Evolutionary conservation across 2,329 filamentous ascomycete species (phyloP).

Genomic region (Apiospora arundinis): DNA sequence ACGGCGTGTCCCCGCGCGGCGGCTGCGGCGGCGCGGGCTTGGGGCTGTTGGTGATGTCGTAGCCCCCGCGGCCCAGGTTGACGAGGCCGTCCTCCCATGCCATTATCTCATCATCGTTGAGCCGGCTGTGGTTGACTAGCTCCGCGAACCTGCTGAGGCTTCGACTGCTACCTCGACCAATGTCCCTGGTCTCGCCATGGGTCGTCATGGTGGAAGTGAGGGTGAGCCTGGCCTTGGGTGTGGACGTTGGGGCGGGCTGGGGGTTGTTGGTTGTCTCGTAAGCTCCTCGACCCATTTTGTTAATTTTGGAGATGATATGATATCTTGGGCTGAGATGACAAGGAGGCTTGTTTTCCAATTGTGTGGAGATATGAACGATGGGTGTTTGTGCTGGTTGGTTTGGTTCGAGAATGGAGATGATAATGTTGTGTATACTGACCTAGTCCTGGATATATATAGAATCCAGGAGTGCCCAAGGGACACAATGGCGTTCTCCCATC

Average conservation of each 20-base stretch:
- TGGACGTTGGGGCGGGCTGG: neutral
- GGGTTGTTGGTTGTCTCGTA: neutral
- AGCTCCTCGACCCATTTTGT: neutral
- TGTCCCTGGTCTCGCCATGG: neutral
- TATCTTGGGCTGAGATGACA: neutral
- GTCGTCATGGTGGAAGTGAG: neutral
- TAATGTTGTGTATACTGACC: neutral
- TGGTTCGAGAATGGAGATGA: neutral
- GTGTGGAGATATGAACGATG: neutral
- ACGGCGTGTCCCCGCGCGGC: neutral
- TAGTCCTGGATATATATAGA: neutral
- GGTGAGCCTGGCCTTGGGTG: neutral
- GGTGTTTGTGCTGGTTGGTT: neutral
- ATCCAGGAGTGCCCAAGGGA: neutral
- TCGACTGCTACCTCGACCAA: neutral
- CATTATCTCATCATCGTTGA: neutral
- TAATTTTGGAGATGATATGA: neutral
- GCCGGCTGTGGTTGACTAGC: neutral
- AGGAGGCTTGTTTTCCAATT: neutral
- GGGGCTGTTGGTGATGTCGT: slow-evolving; percentile 2
- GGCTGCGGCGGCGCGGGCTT: neutral
- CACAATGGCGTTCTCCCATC: neutral
- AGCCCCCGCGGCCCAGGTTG: neutral
- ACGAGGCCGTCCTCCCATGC: neutral
- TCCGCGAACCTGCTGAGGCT: neutral